These are phyloP conservation scores for Prunus padus DNA, from an alignment of 306 rosid species.

Conservation along the genomic window DNA sequence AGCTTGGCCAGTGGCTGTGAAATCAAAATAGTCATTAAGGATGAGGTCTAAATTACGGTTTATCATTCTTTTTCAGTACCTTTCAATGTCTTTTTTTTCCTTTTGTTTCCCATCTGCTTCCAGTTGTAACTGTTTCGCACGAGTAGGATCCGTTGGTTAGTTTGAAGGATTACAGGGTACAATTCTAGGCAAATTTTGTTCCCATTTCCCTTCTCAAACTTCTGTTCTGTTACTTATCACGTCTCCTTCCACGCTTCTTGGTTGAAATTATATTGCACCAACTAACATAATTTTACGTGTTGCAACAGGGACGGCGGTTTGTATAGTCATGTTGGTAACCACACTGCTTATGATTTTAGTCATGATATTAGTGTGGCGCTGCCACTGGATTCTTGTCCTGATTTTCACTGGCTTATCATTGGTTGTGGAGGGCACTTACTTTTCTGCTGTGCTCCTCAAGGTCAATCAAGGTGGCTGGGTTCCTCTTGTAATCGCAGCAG, in stretches of 20 bases:
- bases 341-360: conserved; percentile 79
- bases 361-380: conserved; percentile 93
- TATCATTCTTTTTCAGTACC: background rate
- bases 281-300: conserved; percentile 21
- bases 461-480: conserved; percentile 95
- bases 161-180: background rate
- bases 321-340: conserved; percentile 84
- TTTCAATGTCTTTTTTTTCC: too few relatives aligned
- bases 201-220: background rate
- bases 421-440: conserved; percentile 78
- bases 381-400: conserved; percentile 81
- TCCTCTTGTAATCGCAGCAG: conserved; percentile 81
- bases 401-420: conserved; percentile 64
- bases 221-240: background rate
- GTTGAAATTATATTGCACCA: background rate
- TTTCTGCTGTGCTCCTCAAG: conserved; percentile 84
- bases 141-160: background rate
- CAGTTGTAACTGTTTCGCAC: too few relatives aligned
- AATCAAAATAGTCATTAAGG: background rate
- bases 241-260: background rate
- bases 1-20: too few relatives aligned
- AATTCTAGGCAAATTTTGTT: background rate
- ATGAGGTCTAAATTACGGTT: background rate
- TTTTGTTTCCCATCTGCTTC: too few relatives aligned
- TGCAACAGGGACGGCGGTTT: conserved; percentile 85